Percentiles rank a stretch among this genome's conserved stretches.
phyloP scores from a whole-genome alignment of 2,329 filamentous ascomycete species.

The Huntiella savannae region DNA sequence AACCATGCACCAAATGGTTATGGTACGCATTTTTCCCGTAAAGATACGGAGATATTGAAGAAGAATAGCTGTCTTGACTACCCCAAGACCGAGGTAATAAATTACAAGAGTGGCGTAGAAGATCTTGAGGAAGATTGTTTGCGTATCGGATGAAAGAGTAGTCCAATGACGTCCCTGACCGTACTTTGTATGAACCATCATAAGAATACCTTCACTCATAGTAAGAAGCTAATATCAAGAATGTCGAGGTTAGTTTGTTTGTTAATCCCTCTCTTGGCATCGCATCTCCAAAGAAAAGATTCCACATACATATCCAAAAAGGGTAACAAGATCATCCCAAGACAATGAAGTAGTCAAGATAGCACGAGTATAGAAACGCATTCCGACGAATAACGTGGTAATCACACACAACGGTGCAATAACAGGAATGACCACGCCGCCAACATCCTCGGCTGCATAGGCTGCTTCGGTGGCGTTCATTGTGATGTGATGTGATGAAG shows the following conservation, averaged over 20 bases:
- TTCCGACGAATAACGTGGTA: conserved; percentile 6
- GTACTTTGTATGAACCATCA: conserved; percentile 9
- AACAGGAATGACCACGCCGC: conserved; percentile 3
- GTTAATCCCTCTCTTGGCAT: neutral
- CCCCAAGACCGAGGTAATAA: conserved; percentile 13
- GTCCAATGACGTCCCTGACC: conserved; percentile 9
- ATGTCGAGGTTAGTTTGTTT: neutral
- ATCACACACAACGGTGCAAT: conserved; percentile 1
- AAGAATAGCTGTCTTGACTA: conserved; percentile 16
- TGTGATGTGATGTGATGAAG: neutral
- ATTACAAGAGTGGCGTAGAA: conserved; percentile 14
- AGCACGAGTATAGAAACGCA: conserved; percentile 9
- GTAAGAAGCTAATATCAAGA: conserved; percentile 2
- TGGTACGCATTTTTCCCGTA: conserved; percentile 8
- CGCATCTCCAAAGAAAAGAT: neutral
- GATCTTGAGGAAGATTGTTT: conserved; percentile 11
- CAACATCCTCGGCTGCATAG: neutral
- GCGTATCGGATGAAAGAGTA: neutral
- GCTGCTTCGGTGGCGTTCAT: neutral
- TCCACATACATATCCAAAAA: conserved; percentile 7
- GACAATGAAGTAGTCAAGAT: conserved; percentile 5
- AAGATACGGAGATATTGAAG: conserved; percentile 17
- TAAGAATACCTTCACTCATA: conserved; percentile 7
- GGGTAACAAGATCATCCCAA: conserved; percentile 6
- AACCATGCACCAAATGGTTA: conserved; percentile 10